Percentiles rank a stretch among this genome's conserved stretches.
Conservation (phyloP, 164 flowering plant genomes). For the Kalanchoe fedtschenkoi region DNA sequence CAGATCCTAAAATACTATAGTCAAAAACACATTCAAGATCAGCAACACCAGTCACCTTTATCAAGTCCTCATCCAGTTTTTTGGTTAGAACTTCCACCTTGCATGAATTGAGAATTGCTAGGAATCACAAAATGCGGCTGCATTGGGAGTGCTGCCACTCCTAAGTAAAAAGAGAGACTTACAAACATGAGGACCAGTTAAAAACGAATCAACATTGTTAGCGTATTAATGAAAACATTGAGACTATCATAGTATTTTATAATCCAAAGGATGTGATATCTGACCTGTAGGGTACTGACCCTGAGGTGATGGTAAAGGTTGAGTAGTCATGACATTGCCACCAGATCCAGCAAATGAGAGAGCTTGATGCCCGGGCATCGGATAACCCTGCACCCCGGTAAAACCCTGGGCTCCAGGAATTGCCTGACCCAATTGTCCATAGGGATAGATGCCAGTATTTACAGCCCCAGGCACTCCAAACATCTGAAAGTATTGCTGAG, state of each 20-base stretch:
- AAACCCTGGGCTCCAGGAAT: conserved; percentile 63
- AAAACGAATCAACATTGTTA: neutral
- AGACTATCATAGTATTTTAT: neutral
- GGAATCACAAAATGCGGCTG: conserved; percentile 74
- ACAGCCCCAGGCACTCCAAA: conserved; percentile 77
- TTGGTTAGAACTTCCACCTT: conserved; percentile 86
- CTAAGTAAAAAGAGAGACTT: conserved; percentile 27
- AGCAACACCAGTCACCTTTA: conserved; percentile 27
- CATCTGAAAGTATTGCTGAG: conserved; percentile 84
- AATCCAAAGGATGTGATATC: neutral
- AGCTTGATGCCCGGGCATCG: conserved; percentile 75
- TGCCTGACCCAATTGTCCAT: conserved; percentile 60
- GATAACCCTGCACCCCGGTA: conserved; percentile 61
- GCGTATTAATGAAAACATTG: neutral
- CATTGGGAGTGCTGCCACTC: conserved; percentile 55
- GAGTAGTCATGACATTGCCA: conserved; percentile 58
- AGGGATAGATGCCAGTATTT: conserved; percentile 56
- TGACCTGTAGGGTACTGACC: conserved; percentile 70
- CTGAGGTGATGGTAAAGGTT: conserved; percentile 60
- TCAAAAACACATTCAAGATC: too few species aligned
- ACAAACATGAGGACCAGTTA: conserved; percentile 5
- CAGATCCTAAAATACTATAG: neutral
- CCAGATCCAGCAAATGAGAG: conserved; percentile 60
- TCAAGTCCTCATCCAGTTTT: conserved; percentile 63
- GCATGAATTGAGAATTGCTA: conserved; percentile 70